phyloP scores from a whole-genome alignment of 352 stramenopile species.

The Phytophthora podocarpi region DNA sequence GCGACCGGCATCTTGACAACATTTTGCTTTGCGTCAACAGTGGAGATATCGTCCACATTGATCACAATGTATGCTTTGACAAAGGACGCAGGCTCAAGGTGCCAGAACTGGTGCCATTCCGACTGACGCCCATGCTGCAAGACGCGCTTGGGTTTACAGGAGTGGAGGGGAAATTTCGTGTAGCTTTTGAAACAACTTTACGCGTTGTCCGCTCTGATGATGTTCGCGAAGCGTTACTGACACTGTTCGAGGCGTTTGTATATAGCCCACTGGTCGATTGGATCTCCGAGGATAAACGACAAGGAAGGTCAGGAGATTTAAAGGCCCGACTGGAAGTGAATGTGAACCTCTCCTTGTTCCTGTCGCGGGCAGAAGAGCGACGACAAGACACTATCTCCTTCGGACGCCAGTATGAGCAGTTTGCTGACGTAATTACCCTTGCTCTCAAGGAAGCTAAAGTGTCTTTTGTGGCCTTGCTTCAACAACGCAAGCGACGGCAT shows the following conservation, averaged over 20 bases:
- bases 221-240: conserved; percentile 71
- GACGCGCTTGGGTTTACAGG: conserved; percentile 78
- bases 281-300: conserved; percentile 50
- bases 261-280: conserved; percentile 88
- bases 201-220: conserved; percentile 66
- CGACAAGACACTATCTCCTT: conserved; percentile 64
- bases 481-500: conserved; percentile 20
- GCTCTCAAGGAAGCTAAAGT: conserved; percentile 21
- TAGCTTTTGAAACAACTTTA: conserved; percentile 75
- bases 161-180: conserved; percentile 74
- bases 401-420: conserved; percentile 40
- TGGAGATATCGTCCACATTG: conserved; percentile 91
- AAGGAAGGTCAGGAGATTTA: conserved; percentile 42
- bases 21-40: conserved; percentile 83
- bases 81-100: conserved; percentile 87
- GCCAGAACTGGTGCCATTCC: conserved; percentile 91
- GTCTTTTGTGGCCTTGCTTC: conserved; percentile 25
- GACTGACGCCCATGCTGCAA: conserved; percentile 84
- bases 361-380: conserved; percentile 80
- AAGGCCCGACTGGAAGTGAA: conserved; percentile 84
- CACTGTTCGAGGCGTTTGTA: conserved; percentile 85
- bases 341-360: conserved; percentile 86
- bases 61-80: conserved; percentile 94
- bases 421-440: conserved; percentile 21
- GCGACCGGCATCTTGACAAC: conserved; percentile 93